A percentile compares a stretch with the other conserved stretches of the same genome.
These are phyloP conservation scores for Madurella mycetomatis DNA, from an alignment of 2,329 filamentous ascomycete species.

Conservation along the genomic window DNA sequence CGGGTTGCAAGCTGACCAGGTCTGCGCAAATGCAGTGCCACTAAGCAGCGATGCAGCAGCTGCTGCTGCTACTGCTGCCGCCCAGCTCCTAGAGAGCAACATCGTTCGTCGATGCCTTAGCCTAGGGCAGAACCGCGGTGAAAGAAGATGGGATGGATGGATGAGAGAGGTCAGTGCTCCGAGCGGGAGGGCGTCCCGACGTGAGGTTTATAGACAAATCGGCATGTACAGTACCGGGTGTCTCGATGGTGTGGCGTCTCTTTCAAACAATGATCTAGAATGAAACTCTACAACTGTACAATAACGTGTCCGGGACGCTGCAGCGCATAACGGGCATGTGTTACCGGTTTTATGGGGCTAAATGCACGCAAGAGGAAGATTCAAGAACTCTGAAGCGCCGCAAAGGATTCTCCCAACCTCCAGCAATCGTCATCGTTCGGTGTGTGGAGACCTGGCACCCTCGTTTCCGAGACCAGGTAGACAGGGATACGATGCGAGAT, in stretches of 20 bases:
- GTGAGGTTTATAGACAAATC: neutral
- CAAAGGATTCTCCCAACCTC: neutral
- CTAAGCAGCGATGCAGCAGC: conserved; percentile 20
- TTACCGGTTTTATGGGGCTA: conserved; percentile 7
- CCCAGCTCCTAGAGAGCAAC: conserved; percentile 21
- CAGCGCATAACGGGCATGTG: neutral
- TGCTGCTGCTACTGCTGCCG: conserved; percentile 18
- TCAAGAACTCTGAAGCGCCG: neutral
- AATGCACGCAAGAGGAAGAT: neutral
- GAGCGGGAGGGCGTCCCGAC: neutral
- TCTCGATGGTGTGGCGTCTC: neutral
- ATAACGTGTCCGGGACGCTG: neutral
- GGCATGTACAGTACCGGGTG: neutral
- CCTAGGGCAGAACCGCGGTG: neutral
- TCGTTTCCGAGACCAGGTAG: neutral
- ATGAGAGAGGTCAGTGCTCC: too few relatives aligned
- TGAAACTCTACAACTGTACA: conserved; percentile 2
- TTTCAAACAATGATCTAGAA: neutral
- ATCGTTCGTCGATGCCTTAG: conserved; percentile 14
- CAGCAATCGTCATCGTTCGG: neutral
- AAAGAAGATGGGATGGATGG: neutral
- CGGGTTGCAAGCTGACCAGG: conserved; percentile 32
- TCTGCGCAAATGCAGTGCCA: conserved; percentile 28
- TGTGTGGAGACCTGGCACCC: neutral
- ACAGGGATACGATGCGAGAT: too few relatives aligned